A percentile compares a stretch with the other conserved stretches of the same genome.
These are phyloP conservation scores for Inonotus obliquus DNA, from an alignment of 1,284 basidiomycete genomes.

Conservation along the genomic window DNA sequence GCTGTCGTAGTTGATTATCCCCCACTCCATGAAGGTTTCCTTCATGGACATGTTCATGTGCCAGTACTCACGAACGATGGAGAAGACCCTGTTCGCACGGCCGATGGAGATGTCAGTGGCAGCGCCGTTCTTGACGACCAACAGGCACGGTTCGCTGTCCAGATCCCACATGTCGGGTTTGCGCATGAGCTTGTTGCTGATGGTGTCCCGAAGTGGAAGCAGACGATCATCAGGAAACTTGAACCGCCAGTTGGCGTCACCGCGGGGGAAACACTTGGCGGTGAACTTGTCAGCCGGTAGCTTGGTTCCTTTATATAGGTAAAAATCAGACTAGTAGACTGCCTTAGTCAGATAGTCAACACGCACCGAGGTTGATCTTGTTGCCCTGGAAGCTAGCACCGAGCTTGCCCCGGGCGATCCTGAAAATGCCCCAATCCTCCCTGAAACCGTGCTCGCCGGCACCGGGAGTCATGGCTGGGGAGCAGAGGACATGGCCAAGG, in stretches of 20 bases:
- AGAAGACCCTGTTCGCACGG: conserved; percentile 20
- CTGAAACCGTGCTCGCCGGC: conserved; percentile 25
- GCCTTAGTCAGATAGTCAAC: conserved; percentile 27
- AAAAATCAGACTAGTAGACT: conserved; percentile 21
- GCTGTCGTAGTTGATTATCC: conserved; percentile 24
- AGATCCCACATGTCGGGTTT: conserved; percentile 21
- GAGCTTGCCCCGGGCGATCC: conserved; percentile 28
- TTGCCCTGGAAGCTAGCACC: conserved; percentile 33
- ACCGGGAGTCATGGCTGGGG: conserved; percentile 27
- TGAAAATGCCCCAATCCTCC: conserved; percentile 30
- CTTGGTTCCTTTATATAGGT: conserved; percentile 26
- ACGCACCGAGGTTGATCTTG: conserved; percentile 34
- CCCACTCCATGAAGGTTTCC: conserved; percentile 22
- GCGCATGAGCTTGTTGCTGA: conserved; percentile 20
- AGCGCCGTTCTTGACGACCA: conserved; percentile 22
- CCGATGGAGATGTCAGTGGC: conserved; percentile 23
- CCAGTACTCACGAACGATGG: conserved; percentile 25
- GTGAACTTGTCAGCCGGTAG: conserved; percentile 23
- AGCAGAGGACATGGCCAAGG: conserved; percentile 30
- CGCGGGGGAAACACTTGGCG: conserved; percentile 26
- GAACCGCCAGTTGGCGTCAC: conserved; percentile 24
- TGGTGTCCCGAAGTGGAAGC: conserved; percentile 29
- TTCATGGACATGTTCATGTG: conserved; percentile 13
- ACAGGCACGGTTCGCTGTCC: conserved; percentile 20
- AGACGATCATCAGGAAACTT: conserved; percentile 28